These are phyloP conservation scores for Effrenium voratum DNA, from an alignment of 73 alveolate genomes.

Conservation along the genomic window DNA sequence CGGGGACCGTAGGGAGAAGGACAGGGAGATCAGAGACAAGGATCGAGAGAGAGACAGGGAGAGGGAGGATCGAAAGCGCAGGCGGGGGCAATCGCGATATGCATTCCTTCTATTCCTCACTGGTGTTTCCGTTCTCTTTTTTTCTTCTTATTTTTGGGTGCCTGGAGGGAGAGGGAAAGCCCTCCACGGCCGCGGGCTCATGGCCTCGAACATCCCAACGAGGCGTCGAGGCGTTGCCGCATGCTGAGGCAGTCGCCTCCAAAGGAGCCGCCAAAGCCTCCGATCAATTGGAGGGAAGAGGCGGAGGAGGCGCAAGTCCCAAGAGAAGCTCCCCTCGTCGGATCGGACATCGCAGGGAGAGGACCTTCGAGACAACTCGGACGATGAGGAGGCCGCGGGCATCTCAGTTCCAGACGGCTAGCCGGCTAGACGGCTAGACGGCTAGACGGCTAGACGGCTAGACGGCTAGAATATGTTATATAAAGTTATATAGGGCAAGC, in stretches of 20 bases:
- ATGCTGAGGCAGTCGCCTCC: slow-evolving; percentile 32
- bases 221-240: not conserved
- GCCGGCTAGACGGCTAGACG: too few species aligned
- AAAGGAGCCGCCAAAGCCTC: slow-evolving; percentile 40
- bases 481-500: not conserved
- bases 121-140: not conserved
- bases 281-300: slow-evolving; percentile 51
- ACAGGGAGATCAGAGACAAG: not conserved
- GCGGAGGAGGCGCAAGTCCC: not conserved
- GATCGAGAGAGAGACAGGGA: slow-evolving; percentile 9
- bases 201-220: not conserved
- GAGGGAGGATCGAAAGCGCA: slow-evolving; percentile 31
- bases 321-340: not conserved
- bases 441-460: too few species aligned
- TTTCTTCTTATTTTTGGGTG: not conserved
- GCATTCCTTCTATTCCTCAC: not conserved
- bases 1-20: slow-evolving; percentile 17
- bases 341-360: not conserved
- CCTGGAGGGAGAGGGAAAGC: slow-evolving; percentile 21
- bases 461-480: not conserved
- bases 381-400: slow-evolving; percentile 27
- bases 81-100: not conserved
- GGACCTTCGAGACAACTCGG: slow-evolving; percentile 63
- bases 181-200: slow-evolving; percentile 26
- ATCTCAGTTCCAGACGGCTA: too few species aligned